Conservation (phyloP, 139 green algal species). For the Gonium pectorale region DNA sequence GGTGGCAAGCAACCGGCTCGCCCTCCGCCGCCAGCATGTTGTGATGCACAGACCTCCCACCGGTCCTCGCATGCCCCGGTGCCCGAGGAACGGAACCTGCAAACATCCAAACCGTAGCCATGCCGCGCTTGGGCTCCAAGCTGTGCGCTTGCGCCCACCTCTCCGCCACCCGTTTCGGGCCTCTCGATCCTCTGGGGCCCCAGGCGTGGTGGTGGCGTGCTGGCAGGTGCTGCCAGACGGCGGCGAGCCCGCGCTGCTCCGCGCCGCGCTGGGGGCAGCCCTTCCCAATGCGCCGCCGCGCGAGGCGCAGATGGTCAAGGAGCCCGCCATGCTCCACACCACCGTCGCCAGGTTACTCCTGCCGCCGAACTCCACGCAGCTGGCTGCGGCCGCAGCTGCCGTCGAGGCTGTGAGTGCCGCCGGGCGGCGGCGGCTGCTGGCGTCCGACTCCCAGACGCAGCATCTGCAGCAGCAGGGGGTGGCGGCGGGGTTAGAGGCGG, state of each 20-base stretch:
- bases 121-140: too few relatives aligned
- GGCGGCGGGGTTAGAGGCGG: neutral
- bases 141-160: neutral
- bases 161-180: neutral
- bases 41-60: too few relatives aligned
- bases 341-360: slow-evolving; percentile 72
- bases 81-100: too few relatives aligned
- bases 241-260: slow-evolving; percentile 54
- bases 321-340: slow-evolving; percentile 76
- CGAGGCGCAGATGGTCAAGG: slow-evolving; percentile 64
- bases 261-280: slow-evolving; percentile 49
- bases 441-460: neutral
- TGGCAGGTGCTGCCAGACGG: slow-evolving; percentile 68
- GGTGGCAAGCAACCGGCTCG: too few relatives aligned
- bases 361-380: too few relatives aligned
- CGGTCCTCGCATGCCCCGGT: too few relatives aligned
- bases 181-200: too few relatives aligned
- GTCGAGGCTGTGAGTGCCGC: neutral
- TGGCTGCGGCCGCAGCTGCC: too few relatives aligned
- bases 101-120: too few relatives aligned
- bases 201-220: slow-evolving; percentile 73
- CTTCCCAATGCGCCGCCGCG: slow-evolving; percentile 65
- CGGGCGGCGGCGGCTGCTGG: neutral
- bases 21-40: too few relatives aligned
- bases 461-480: neutral